phyloP scores from a whole-genome alignment of 345 rosid genomes.

The Eucalyptus pauciflora region DNA sequence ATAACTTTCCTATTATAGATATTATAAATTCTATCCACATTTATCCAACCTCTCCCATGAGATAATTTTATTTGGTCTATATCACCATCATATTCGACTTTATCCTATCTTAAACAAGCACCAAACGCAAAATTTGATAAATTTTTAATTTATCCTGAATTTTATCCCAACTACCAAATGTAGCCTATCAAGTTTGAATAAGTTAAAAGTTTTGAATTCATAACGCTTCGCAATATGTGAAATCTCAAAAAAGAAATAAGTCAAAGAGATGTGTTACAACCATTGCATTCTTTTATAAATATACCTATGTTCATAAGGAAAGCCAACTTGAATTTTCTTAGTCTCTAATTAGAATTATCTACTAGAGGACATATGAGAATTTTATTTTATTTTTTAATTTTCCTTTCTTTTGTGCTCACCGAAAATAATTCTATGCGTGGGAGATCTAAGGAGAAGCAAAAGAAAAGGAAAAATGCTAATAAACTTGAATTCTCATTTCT shows the following conservation, averaged over 20 bases:
- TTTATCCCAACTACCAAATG: fast-evolving
- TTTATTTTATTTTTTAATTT: not conserved
- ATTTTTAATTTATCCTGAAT: too few species aligned
- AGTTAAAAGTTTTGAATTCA: too few species aligned
- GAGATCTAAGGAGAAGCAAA: not conserved
- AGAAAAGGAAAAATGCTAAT: not conserved
- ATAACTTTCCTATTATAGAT: too few species aligned
- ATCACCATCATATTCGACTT: fast-evolving
- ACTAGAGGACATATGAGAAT: not conserved
- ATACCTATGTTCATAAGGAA: not conserved
- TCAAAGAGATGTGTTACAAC: not conserved
- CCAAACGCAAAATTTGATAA: fast-evolving
- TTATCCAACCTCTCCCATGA: fast-evolving
- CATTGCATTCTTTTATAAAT: not conserved
- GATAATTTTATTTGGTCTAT: fast-evolving
- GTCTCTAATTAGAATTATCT: not conserved
- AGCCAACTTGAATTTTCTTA: not conserved
- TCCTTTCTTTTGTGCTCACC: not conserved
- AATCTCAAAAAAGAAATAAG: not conserved
- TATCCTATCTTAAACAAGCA: too few species aligned
- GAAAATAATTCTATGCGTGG: not conserved
- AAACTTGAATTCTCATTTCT: not conserved
- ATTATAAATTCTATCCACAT: too few species aligned
- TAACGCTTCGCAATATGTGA: not conserved
- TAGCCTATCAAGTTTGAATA: not conserved